Evolutionary conservation across 2,329 filamentous ascomycete genomes (phyloP).

Genomic region (Clonostachys solani): DNA sequence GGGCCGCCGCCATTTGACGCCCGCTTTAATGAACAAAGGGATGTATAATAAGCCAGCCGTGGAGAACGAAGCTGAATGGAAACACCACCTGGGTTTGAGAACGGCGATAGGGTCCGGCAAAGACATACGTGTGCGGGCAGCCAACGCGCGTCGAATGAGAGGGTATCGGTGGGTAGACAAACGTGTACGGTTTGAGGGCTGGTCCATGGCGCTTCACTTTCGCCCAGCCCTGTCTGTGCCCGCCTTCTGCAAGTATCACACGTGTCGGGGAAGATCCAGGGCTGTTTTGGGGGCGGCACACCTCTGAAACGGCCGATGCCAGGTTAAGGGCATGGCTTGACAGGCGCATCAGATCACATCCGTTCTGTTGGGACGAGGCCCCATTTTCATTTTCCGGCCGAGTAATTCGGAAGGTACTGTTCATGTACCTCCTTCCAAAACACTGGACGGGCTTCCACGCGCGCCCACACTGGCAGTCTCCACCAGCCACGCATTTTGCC

Average conservation of each 20-base stretch:
- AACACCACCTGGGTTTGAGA: no score
- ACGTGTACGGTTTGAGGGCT: no score
- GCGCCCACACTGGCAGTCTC: background rate
- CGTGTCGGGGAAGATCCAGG: background rate
- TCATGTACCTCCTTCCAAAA: background rate
- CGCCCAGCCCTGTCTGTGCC: no score
- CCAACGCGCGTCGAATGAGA: no score
- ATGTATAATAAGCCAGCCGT: no score
- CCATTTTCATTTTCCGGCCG: background rate
- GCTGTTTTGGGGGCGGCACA: background rate
- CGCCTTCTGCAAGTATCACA: background rate
- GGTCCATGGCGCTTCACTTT: no score
- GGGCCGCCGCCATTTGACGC: no score
- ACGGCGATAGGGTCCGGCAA: no score
- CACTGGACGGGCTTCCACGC: background rate
- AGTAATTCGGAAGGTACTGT: background rate
- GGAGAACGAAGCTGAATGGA: no score
- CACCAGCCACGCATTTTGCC: background rate
- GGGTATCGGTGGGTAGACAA: no score
- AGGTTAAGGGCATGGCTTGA: slow-evolving; percentile 5
- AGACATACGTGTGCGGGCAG: no score
- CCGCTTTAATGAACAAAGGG: no score
- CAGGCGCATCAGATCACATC: slow-evolving; percentile 3
- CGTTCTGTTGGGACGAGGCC: background rate
- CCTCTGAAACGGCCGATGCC: slow-evolving; percentile 2